Conservation (phyloP, 164 flowering plant genomes). For the Liriodendron chinense region DNA sequence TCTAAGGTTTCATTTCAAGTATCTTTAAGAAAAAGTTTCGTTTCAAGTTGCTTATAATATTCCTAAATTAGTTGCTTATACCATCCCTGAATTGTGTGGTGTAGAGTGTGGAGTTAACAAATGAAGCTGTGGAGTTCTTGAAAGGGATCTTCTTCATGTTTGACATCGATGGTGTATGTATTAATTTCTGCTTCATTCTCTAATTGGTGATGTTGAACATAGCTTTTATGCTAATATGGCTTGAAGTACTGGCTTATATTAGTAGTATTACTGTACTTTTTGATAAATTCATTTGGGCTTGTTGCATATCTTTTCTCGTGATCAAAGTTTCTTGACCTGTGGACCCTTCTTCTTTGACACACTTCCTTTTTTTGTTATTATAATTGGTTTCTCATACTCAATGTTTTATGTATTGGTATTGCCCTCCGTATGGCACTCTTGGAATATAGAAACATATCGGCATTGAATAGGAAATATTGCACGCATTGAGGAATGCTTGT, state of each 20-base stretch:
- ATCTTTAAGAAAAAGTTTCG: not conserved
- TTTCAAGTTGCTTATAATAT: not conserved
- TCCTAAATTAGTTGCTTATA: not conserved
- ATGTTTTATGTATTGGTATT: too few species aligned
- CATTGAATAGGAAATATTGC: too few species aligned
- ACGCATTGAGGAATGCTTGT: too few species aligned
- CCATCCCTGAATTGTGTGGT: not conserved
- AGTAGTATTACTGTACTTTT: too few species aligned
- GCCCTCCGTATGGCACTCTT: too few species aligned
- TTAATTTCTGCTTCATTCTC: conserved; percentile 8
- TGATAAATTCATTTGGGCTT: not conserved
- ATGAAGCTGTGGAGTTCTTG: conserved; percentile 71
- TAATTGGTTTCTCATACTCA: too few species aligned
- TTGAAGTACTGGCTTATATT: not conserved
- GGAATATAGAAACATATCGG: too few species aligned
- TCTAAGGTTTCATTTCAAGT: not conserved
- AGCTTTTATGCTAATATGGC: not conserved
- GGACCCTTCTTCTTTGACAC: too few species aligned
- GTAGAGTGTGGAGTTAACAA: conserved; percentile 88
- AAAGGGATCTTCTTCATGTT: conserved; percentile 52
- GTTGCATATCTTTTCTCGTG: not conserved
- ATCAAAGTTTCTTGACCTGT: too few species aligned
- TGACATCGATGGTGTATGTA: conserved; percentile 63
- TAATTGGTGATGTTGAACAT: not conserved
- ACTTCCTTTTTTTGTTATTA: too few species aligned